Conservation (phyloP, 169 alveolate species). For the Babesia caballi region DNA sequence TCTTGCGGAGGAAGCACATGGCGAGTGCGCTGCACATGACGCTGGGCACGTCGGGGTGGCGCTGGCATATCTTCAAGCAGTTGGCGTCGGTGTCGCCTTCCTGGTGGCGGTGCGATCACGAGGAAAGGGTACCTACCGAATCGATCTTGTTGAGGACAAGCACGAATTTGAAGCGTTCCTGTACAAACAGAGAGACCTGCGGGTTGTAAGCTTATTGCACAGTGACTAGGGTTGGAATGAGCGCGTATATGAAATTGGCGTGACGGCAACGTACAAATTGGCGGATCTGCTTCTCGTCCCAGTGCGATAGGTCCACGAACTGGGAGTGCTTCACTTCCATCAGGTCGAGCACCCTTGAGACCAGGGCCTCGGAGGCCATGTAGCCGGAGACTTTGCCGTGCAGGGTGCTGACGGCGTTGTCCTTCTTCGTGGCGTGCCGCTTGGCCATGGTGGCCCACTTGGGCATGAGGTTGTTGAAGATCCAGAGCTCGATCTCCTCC, state of each 20-base stretch:
- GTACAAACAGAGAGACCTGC: slow-evolving; percentile 59
- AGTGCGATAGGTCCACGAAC: slow-evolving; percentile 47
- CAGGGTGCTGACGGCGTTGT: slow-evolving; percentile 41
- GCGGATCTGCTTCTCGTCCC: slow-evolving; percentile 55
- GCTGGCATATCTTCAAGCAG: slow-evolving; percentile 42
- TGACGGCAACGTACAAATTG: slow-evolving; percentile 29
- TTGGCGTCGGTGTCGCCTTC: slow-evolving; percentile 66
- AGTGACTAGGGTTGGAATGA: too few relatives aligned
- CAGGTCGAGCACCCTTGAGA: slow-evolving; percentile 21
- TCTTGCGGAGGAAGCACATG: slow-evolving; percentile 63
- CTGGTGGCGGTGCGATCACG: background rate
- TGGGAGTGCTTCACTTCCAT: slow-evolving; percentile 56
- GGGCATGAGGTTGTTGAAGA: slow-evolving; percentile 70
- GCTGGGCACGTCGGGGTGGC: slow-evolving; percentile 41
- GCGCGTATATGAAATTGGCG: background rate
- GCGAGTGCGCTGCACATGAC: slow-evolving; percentile 69
- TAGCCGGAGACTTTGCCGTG: slow-evolving; percentile 69
- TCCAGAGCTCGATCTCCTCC: slow-evolving; percentile 77
- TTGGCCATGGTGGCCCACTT: slow-evolving; percentile 70
- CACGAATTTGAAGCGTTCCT: slow-evolving; percentile 71
- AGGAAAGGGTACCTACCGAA: slow-evolving; percentile 29
- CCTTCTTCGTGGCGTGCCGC: slow-evolving; percentile 55
- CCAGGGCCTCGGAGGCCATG: slow-evolving; percentile 58
- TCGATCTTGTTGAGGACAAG: slow-evolving; percentile 75
- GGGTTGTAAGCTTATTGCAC: background rate